Evolutionary conservation across 768 basidiomycete species (phyloP), one percentile per base, ranked within the genome.

Genomic region (Kwoniella heveanensis): DNA sequence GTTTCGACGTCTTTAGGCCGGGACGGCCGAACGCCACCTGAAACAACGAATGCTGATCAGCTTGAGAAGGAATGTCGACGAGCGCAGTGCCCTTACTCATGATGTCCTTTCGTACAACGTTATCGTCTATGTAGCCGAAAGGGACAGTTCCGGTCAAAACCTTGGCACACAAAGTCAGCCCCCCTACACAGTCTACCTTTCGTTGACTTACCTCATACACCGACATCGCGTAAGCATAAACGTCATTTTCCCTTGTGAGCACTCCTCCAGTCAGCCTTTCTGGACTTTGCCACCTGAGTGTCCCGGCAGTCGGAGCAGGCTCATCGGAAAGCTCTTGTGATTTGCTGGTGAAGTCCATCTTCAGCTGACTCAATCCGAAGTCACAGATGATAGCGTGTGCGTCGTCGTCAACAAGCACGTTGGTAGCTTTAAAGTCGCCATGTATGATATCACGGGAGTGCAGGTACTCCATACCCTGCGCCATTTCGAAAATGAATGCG

Each of bases 301-400:
- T 87, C 1, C 87, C 91, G 70, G 83, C 86, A 32, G 81, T 30
- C 2, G 82, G 73, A 8, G 30, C 39, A n/a, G 36, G 32, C 6
- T 65, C 65, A 27, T 54, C 54, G 9, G 48, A 44, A n/a, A 81
- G 81, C 10, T 86, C 86, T 58, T 85, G 88, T 1, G 88, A 81
- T 30, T 66, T 62, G 22, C 85, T 83, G 68, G 83, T 86, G 3
- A 85, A 86, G 74, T 91, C 89, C 17, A 83, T 85, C 80, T 87
- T 89, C 82, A 91, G 86, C 77, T 89, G 87, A 68, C 86, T 88
- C 77, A 91, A 88, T 0, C 89, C 90, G 76, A 93, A 92, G 73
- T 92, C 90, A 27, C 89, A 86, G 46, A 92, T 86, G 44, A 91
- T 83, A 62, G 90, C 91, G 50, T 81, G 84, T 1, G 84, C 83